Base-by-base conservation (phyloP, 805 yeast genomes). In the Monosporozyma solicola region DNA sequence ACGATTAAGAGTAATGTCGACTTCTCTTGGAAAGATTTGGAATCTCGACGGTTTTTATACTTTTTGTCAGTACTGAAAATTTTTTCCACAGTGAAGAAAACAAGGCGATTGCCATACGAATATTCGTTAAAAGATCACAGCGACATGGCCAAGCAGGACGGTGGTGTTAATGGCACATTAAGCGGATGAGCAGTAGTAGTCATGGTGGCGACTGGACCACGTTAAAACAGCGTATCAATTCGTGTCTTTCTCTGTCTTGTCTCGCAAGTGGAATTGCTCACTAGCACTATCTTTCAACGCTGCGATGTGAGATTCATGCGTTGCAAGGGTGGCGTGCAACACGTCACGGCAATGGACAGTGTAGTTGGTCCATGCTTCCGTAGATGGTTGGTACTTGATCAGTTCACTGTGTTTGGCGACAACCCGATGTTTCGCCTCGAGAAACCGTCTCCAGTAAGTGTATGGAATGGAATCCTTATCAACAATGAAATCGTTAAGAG, bases 371-470 rank as follows among this genome's bases (percentile, higher is more conserved):
- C n/a, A 43, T 11, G 46, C 5, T 9, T 11, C 6, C 10, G 16
- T 24, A 10, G 46, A 24, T 10, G 46, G 46, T 6, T 43, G 5
- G 20, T 13, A 20, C 31, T 24, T 10, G 11, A 24, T 3, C 31
- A 43, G 11, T 25, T 43, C 31, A 13, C 5, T 5, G 8, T 43
- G 29, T 24, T 24, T 43, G n/a, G 9, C 16, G 7, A 81, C 76
- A 5, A 85, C 69, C 20, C 70, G 68, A 49, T 77, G 78, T 62
- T 84, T 85, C 45, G 82, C 69, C 29, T 68, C 68, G 54, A 82
- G 78, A 60, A 79, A 84, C 52, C 73, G 72, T 59, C 77, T 80
- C 91, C 87, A 83, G 31, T 66, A 67, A 74, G 80, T 79, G 16
- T 68, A 64, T 33, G 49, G 47, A 47, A 60, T 61, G 37, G 60